Base-by-base conservation (phyloP, 192 early-diverging fungal species). In the Thamnidium elegans region DNA sequence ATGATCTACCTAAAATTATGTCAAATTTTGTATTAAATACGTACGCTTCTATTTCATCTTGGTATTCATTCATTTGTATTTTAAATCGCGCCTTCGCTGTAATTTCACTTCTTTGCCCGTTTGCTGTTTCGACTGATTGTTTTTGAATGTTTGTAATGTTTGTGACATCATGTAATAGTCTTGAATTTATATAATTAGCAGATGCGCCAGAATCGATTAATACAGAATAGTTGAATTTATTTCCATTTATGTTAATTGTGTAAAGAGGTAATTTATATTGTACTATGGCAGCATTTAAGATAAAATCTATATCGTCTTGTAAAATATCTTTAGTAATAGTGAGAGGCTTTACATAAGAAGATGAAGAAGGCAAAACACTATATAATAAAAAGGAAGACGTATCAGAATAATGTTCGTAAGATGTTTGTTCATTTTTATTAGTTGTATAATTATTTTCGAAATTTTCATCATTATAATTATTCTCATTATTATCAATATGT, bases 11-110 rank as follows among this genome's bases (percentile, higher is more conserved):
- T 30, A 60, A 23, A 4, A 60, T 60, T 1, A 60, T 4, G 21
- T 60, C 44, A 26, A 60, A 60, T 26, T 60, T 60, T 19, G 58
- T 30, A 9, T n/a, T 7, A 3, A 60, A 47, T 7, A 60, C 58
- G 26, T 14, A 60, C 4, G 9, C 42, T 26, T 47, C 10, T 13
- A 60, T 8, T 9, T 39, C 19, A 47, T 60, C 55, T 6, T 39
- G n/a, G 43, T 58, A 21, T 13, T 34, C 3, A 43, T 39, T 20
- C 8, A 58, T 5, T 36, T 1, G 14, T 5, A 58, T 7, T 1
- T 19, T 17, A 3, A 58, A 34, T 6, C 8, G 14, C 9, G 39
- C 55, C 9, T 58, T 58, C 9, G 39, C 15, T 10, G 26, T 20
- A 39, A 58, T 58, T 17, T 5, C 19, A 19, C 15, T 58, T 17